Evolutionary conservation across 139 green algal species (phyloP).

Genomic region (Chlamydomonas incerta): DNA sequence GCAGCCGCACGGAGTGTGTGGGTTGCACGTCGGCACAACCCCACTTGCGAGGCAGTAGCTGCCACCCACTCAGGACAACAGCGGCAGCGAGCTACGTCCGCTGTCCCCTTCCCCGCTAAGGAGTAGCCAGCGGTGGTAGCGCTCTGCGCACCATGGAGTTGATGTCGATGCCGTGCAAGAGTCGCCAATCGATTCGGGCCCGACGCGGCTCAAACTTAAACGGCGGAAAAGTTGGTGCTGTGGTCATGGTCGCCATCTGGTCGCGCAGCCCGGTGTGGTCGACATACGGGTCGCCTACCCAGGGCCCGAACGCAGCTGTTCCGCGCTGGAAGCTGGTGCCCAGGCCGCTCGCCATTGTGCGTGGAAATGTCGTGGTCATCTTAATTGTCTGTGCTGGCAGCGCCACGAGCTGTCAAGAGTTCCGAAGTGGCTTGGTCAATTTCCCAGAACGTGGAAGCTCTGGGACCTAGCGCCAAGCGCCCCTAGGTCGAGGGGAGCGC

Average conservation of each 20-base stretch:
- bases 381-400: background rate
- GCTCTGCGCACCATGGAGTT: slow-evolving; percentile 62
- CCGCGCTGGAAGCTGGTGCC: background rate
- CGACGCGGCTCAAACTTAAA: slow-evolving; percentile 71
- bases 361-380: slow-evolving; percentile 27
- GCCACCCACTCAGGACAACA: too few relatives aligned
- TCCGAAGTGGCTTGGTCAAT: too few relatives aligned
- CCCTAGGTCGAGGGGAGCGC: too few relatives aligned
- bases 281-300: background rate
- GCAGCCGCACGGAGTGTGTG: too few relatives aligned
- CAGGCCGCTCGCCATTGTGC: slow-evolving; percentile 10
- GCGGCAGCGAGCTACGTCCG: too few relatives aligned
- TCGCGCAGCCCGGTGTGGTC: slow-evolving; percentile 25
- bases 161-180: slow-evolving; percentile 74
- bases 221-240: slow-evolving; percentile 41
- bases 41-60: too few relatives aligned
- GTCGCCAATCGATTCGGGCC: slow-evolving; percentile 73
- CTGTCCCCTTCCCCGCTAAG: too few relatives aligned
- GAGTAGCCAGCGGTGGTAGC: too few relatives aligned
- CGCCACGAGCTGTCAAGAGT: too few relatives aligned
- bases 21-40: too few relatives aligned
- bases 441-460: too few relatives aligned
- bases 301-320: background rate
- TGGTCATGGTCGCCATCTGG: slow-evolving; percentile 7
- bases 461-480: too few relatives aligned